Percentiles rank a stretch among this genome's conserved stretches.
phyloP scores from a whole-genome alignment of 495 filamentous ascomycete genomes.

The Neurospora pannonica region DNA sequence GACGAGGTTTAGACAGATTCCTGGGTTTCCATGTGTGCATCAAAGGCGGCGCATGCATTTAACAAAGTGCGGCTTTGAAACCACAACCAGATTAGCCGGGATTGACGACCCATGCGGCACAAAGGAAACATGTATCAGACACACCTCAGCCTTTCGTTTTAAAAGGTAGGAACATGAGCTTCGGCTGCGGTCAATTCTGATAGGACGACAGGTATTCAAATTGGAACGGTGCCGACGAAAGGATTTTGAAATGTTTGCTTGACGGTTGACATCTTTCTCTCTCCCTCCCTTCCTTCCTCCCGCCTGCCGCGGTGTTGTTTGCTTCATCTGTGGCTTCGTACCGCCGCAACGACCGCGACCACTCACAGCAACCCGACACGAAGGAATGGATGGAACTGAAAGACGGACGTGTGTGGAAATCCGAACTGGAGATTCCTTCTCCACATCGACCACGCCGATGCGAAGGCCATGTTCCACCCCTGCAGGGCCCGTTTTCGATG shows the following conservation, averaged over 20 bases:
- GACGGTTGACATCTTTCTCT: neutral
- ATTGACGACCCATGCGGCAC: neutral
- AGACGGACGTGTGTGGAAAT: neutral
- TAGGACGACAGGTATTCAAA: neutral
- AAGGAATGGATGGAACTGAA: neutral
- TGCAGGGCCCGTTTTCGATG: neutral
- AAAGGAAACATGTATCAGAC: neutral
- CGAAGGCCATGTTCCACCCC: neutral
- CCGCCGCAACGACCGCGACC: neutral
- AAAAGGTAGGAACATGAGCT: neutral
- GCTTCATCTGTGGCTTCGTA: neutral
- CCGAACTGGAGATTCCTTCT: neutral
- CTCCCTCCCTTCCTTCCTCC: neutral
- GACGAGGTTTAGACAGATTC: neutral
- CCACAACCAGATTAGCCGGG: neutral
- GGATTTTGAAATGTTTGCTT: neutral
- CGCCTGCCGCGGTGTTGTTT: neutral
- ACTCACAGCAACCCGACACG: neutral
- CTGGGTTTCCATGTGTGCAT: neutral
- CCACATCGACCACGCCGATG: neutral
- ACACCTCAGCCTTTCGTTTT: neutral
- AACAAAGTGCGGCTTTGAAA: neutral
- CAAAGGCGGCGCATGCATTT: neutral
- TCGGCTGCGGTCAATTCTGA: neutral
- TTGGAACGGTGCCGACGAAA: neutral